Evolutionary conservation across 73 alveolate genomes (phyloP), one percentile per base, ranked within the genome.

Genomic region (Paramecium octaurelia): DNA sequence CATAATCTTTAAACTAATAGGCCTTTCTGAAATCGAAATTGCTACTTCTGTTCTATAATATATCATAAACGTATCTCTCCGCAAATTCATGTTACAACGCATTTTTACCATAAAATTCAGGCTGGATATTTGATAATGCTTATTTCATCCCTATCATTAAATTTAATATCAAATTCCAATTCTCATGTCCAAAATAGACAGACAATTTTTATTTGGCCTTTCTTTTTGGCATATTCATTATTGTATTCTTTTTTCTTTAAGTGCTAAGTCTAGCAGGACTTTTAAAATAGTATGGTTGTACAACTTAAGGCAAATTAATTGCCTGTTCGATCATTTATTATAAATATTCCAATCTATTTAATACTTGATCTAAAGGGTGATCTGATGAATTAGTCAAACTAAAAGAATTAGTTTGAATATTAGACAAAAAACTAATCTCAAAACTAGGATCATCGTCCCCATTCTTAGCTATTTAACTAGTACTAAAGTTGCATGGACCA

Each of bases 131-230:
- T 44, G 96, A 95, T 27, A 97, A 94, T 27, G 99, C 98, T 70
- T 94, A 92, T 92, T 96, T 96, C 29, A 97, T 97, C 11, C 98
- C 99, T n/a, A 97, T 93, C 99, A 97, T 97, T 75, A 97, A 96
- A 59, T 97, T 95, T 75, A 96, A 85, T 35, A 97, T 97, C 34
- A 96, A 58, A 86, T 97, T 95, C 93, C 97, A 97, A 85, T 96
- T 95, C 23, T 93, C 95, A 86, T 97, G 98, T 38, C 96, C 96
- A 92, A 92, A 87, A 48, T 87, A 77, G n/a, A 91, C 80, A 38
- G 93, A 38, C 31, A 29, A 31, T 35, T 58, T 35, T 16, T 86
- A 18, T n/a, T 59, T 85, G 3, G 76, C 85, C 34, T 64, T 64
- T 64, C 84, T 64, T 64, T 64, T 64, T 12, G 84, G 84, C 84